Evolutionary conservation across 805 yeast species (phyloP).

Genomic region (Barnettozyma populi): DNA sequence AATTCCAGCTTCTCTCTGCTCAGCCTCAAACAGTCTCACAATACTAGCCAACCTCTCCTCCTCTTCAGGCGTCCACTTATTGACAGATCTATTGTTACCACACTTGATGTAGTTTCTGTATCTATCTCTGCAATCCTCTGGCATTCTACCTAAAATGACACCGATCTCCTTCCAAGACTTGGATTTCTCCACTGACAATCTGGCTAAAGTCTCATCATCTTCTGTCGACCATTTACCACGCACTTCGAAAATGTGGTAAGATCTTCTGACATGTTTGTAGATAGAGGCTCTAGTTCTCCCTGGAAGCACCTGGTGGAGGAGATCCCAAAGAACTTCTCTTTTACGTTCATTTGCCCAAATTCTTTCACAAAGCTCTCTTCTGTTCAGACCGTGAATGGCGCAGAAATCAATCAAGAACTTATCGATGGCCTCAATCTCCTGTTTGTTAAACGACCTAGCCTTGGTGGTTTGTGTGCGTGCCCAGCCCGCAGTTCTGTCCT

Average conservation of each 20-base stretch:
- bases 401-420: constrained; percentile 68
- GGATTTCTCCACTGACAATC: constrained; percentile 57
- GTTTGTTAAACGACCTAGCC: constrained; percentile 44
- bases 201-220: constrained; percentile 66
- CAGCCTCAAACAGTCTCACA: constrained; percentile 43
- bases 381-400: constrained; percentile 51
- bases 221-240: constrained; percentile 88
- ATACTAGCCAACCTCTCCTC: constrained; percentile 57
- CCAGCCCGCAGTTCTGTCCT: constrained; percentile 10
- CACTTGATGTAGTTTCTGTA: constrained; percentile 96
- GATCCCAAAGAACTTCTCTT: constrained; percentile 89
- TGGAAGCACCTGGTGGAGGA: constrained; percentile 72
- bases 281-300: constrained; percentile 83
- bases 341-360: constrained; percentile 84
- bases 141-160: constrained; percentile 79
- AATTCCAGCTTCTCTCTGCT: constrained; percentile 22
- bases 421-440: constrained; percentile 69
- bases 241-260: constrained; percentile 80
- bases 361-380: constrained; percentile 70
- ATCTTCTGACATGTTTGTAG: constrained; percentile 87
- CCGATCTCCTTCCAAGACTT: constrained; percentile 92
- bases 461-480: constrained; percentile 18
- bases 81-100: constrained; percentile 67
- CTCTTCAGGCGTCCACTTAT: constrained; percentile 76
- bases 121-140: constrained; percentile 94